Evolutionary conservation across 2,329 filamentous ascomycete genomes (phyloP), one percentile per base, ranked within the genome.

Genomic region (Sordariomycetes sp.): DNA sequence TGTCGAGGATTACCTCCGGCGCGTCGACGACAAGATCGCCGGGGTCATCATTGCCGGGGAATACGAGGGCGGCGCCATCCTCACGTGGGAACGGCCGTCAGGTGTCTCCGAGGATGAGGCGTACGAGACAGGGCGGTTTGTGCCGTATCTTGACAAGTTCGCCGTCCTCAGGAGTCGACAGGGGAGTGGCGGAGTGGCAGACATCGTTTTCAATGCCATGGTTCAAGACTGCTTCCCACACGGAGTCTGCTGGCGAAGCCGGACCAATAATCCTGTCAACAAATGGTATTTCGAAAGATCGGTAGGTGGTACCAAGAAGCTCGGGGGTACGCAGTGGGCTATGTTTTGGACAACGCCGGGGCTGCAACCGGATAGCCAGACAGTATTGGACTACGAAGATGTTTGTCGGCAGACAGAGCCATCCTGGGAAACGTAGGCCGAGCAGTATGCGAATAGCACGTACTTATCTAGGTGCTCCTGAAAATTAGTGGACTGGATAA

Each of bases 271-370:
- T 66, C 92, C 91, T 0, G 94, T 99, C 4, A 99, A 99, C 67
- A 96, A 96, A 68, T 99, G 94, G 94, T 99, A 99, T 69, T 96
- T 97, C 71, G 94, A 99, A 71, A 79, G 94, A 53, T 89, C 89
- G 2, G 75, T 81, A 53, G 55, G 54, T 8, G 94, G 94, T 0
- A 91, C 85, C 2, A 87, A 85, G 78, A 94, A 95, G 72, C 72
- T 99, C 42, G 77, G 80, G 0, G 83, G 81, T n/a, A 88, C 81
- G 52, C 86, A 91, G 63, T 99, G 94, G 94, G 90, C 90, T 3
- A 96, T 97, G 90, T 99, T 99, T 66, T 99, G 94, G 91, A 99
- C 94, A 1, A 94, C 87, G 1, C 77, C 81, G 0, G 80, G 82
- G 53, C 75, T 85, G 58, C 73, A 82, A 51, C 72, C 80, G 53